Conservation (phyloP, 805 yeast species). For the Candida xiaguanensis region DNA sequence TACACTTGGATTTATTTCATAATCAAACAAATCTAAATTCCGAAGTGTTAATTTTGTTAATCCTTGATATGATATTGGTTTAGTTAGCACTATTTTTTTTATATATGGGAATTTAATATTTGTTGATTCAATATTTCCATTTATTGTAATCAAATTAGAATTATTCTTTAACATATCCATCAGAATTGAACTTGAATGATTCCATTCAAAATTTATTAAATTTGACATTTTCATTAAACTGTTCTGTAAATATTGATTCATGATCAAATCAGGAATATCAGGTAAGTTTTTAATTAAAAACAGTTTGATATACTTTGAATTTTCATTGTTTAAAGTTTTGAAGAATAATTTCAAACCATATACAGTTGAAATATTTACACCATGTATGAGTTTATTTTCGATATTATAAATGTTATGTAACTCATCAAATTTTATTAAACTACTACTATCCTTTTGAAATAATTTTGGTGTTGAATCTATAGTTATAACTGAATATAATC, state of each 20-base stretch:
- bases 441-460: background rate
- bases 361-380: constrained; percentile 11
- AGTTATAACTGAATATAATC: constrained; percentile 10
- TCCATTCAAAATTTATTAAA: constrained; percentile 8
- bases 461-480: constrained; percentile 10
- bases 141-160: background rate
- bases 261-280: constrained; percentile 21
- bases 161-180: background rate
- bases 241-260: constrained; percentile 13
- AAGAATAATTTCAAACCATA: constrained; percentile 18
- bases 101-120: background rate
- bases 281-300: constrained; percentile 15
- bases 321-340: constrained; percentile 14
- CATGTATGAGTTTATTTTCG: background rate
- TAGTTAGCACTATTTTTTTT: constrained; percentile 1
- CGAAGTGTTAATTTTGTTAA: constrained; percentile 1
- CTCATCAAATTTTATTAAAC: background rate
- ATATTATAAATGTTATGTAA: background rate
- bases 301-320: constrained; percentile 13
- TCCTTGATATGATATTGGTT: background rate
- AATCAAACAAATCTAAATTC: constrained; percentile 3
- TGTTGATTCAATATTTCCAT: constrained; percentile 2
- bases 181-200: background rate
- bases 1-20: background rate
- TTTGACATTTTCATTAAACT: constrained; percentile 14